A percentile compares a stretch with the other conserved stretches of the same genome.
phyloP scores from a whole-genome alignment of 164 flowering plant genomes.

The Magnolia officinalis region DNA sequence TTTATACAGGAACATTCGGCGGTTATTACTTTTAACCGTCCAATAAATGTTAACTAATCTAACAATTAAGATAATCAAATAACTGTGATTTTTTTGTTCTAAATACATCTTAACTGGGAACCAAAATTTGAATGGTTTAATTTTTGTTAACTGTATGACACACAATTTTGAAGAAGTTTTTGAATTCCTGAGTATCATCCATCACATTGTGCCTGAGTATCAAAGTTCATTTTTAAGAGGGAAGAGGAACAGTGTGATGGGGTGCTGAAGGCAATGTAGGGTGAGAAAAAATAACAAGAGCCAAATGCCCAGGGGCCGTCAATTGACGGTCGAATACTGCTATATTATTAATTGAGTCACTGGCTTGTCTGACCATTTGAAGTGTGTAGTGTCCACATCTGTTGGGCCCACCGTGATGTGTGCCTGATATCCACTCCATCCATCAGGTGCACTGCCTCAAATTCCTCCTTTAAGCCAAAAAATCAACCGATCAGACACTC shows the following conservation, averaged over 20 bases:
- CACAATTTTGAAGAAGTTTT: too few relatives aligned
- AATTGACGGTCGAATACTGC: background rate
- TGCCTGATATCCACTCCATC: too few relatives aligned
- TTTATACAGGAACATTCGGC: background rate
- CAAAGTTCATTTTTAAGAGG: background rate
- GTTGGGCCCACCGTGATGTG: too few relatives aligned
- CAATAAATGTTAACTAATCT: too few relatives aligned
- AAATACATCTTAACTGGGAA: too few relatives aligned
- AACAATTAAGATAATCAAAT: background rate
- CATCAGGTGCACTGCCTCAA: too few relatives aligned
- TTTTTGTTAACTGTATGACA: too few relatives aligned
- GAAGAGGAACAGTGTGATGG: background rate
- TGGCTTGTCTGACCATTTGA: background rate
- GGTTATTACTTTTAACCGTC: background rate
- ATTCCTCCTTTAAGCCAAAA: too few relatives aligned
- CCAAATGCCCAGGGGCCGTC: background rate
- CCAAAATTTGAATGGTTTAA: background rate
- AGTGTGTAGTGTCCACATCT: too few relatives aligned
- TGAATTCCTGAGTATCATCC: too few relatives aligned
- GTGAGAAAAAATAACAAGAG: background rate
- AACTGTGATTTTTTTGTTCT: background rate
- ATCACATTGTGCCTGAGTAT: too few relatives aligned
- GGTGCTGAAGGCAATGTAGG: slow-evolving; percentile 5
- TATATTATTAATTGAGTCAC: background rate
- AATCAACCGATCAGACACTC: too few relatives aligned